Percentiles rank a stretch among this genome's conserved stretches.
Conservation (phyloP, 768 basidiomycete species). For the Neoboletus subvelutipes region DNA sequence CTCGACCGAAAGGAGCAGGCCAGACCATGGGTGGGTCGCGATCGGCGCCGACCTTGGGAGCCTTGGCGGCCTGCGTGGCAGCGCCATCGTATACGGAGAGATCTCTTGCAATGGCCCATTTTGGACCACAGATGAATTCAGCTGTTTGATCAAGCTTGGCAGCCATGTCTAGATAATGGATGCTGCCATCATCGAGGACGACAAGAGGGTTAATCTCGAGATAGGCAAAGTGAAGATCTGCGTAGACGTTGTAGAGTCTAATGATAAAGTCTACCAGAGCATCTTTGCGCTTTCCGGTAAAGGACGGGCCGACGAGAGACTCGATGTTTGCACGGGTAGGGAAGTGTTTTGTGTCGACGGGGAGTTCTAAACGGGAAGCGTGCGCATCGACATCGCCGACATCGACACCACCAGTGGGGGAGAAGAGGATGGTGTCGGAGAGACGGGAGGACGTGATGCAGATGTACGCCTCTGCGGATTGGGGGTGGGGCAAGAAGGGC, state of each 20-base stretch:
- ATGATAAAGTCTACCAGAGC: constrained; percentile 93
- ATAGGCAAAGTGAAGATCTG: constrained; percentile 98
- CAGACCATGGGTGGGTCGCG: no score
- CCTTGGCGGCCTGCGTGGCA: no score
- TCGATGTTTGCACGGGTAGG: constrained; percentile 79
- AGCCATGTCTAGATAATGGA: constrained; percentile 99
- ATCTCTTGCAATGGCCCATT: constrained; percentile 98
- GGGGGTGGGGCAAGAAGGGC: constrained; percentile 94
- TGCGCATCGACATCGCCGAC: constrained; percentile 98
- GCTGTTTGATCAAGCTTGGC: constrained; percentile 99
- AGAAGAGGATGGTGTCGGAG: constrained; percentile 96
- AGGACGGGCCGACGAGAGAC: constrained; percentile 72
- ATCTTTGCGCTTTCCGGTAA: constrained; percentile 80
- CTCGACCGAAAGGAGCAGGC: no score
- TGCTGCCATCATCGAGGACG: constrained; percentile 78
- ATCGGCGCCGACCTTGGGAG: no score
- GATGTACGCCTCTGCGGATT: constrained; percentile 95
- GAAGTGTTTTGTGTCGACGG: constrained; percentile 65
- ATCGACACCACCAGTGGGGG: constrained; percentile 98
- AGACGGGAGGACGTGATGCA: constrained; percentile 96
- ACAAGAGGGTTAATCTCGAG: constrained; percentile 99
- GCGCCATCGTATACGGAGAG: no score
- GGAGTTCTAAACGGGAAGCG: constrained; percentile 84
- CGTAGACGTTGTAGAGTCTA: constrained; percentile 95
- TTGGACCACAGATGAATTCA: constrained; percentile 95